Conservation (phyloP, 768 basidiomycete species). For the Tulasnella sp. region DNA sequence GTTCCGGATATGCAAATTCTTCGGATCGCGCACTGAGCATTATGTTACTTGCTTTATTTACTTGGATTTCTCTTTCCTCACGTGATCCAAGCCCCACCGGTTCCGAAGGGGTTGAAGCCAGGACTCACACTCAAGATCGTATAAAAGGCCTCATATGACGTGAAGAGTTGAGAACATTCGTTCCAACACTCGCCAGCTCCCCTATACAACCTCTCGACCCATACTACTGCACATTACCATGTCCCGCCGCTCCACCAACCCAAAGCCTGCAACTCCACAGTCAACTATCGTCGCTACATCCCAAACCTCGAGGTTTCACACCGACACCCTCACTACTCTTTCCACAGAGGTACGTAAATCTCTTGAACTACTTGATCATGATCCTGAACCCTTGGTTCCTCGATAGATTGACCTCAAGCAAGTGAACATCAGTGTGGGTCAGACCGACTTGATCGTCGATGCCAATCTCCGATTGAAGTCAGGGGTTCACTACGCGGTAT, state of each 20-base stretch:
- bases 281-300: neutral
- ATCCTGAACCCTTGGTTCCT: neutral
- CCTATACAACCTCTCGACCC: neutral
- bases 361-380: neutral
- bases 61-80: too few species aligned
- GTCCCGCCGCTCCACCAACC: neutral
- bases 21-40: too few species aligned
- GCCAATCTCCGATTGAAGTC: constrained; percentile 40
- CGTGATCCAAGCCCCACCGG: too few species aligned
- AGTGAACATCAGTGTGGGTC: constrained; percentile 40
- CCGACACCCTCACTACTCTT: constrained; percentile 33
- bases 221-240: neutral
- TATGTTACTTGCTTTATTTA: too few species aligned
- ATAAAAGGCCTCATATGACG: too few species aligned
- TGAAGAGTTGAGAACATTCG: too few species aligned
- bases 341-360: constrained; percentile 16
- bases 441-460: constrained; percentile 40
- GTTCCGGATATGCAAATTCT: too few species aligned
- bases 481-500: constrained; percentile 21
- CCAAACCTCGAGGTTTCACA: constrained; percentile 40
- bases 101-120: too few species aligned
- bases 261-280: neutral
- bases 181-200: neutral
- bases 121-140: too few species aligned
- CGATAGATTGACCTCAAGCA: constrained; percentile 41